A percentile compares a stretch with the other conserved stretches of the same genome.
Conservation (phyloP, 495 filamentous ascomycete species). For the Bacidia gigantensis region DNA sequence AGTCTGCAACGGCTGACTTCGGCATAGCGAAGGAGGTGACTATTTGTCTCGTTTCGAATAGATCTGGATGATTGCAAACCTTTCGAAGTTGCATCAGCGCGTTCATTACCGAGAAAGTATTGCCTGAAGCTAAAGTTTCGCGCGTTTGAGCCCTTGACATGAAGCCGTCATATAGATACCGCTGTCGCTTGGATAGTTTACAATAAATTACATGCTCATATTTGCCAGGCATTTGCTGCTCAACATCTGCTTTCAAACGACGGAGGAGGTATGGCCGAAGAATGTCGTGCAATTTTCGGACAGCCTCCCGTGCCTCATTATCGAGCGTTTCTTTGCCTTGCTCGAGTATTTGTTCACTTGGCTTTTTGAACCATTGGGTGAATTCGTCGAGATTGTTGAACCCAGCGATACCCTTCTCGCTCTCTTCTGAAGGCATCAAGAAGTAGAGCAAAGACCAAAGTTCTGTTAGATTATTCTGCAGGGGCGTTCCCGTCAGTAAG, state of each 20-base stretch:
- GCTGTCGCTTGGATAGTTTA: constrained; percentile 82
- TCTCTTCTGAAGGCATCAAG: constrained; percentile 74
- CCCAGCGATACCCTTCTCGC: constrained; percentile 55
- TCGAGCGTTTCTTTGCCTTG: constrained; percentile 88
- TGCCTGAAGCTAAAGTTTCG: constrained; percentile 80
- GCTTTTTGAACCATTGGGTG: constrained; percentile 82
- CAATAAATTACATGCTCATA: constrained; percentile 96
- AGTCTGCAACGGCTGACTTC: constrained; percentile 66
- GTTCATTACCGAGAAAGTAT: constrained; percentile 95
- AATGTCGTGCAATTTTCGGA: constrained; percentile 84
- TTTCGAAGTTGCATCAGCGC: constrained; percentile 96
- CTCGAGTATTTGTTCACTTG: constrained; percentile 89
- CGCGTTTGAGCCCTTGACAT: constrained; percentile 86
- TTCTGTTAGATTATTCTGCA: constrained; percentile 95
- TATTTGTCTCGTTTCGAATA: constrained; percentile 96
- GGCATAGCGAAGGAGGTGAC: constrained; percentile 93
- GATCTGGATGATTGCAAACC: constrained; percentile 96
- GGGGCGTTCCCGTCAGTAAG: constrained; percentile 83
- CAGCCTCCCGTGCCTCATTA: constrained; percentile 74
- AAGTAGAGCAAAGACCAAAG: constrained; percentile 97
- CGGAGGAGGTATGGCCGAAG: constrained; percentile 86
- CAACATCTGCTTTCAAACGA: constrained; percentile 90
- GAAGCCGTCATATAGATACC: constrained; percentile 93
- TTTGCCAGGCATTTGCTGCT: constrained; percentile 98
- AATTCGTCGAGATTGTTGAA: constrained; percentile 88